A percentile compares a stretch with the other conserved stretches of the same genome.
Conservation (phyloP, 768 basidiomycete genomes). For the Russula olivacea region DNA sequence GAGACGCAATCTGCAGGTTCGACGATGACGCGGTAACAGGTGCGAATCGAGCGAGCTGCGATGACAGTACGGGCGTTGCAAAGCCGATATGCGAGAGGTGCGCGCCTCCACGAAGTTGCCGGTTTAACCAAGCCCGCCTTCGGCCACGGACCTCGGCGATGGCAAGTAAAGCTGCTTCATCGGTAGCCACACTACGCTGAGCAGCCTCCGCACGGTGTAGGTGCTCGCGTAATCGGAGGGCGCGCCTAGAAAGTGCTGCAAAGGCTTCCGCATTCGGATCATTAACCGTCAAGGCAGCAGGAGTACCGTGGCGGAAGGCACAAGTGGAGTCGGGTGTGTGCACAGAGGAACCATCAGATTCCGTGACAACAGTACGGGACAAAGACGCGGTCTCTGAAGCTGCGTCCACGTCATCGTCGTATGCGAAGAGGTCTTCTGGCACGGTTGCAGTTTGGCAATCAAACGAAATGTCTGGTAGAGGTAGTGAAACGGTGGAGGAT, state of each 20-base stretch:
- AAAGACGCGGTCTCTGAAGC: constrained; percentile 19
- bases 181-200: constrained; percentile 37
- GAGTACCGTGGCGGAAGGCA: constrained; percentile 29
- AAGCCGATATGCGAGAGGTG: constrained; percentile 40
- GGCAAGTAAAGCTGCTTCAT: constrained; percentile 30
- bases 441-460: constrained; percentile 11
- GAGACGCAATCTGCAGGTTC: neutral
- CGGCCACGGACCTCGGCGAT: constrained; percentile 53
- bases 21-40: constrained; percentile 22
- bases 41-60: constrained; percentile 39
- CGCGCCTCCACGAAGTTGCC: constrained; percentile 38
- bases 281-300: constrained; percentile 14
- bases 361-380: constrained; percentile 29
- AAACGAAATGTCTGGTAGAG: constrained; percentile 16
- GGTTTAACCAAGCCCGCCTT: constrained; percentile 62
- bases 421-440: constrained; percentile 31
- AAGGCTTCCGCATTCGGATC: constrained; percentile 29
- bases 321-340: constrained; percentile 36
- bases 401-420: constrained; percentile 33
- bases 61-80: constrained; percentile 45
- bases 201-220: constrained; percentile 38
- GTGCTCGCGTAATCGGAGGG: constrained; percentile 31
- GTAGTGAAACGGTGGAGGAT: constrained; percentile 13
- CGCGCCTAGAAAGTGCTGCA: constrained; percentile 28
- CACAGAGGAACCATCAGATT: constrained; percentile 46